Base-by-base conservation (phyloP, 2,329 filamentous ascomycete species). In the Sclerotiophoma versabilis region DNA sequence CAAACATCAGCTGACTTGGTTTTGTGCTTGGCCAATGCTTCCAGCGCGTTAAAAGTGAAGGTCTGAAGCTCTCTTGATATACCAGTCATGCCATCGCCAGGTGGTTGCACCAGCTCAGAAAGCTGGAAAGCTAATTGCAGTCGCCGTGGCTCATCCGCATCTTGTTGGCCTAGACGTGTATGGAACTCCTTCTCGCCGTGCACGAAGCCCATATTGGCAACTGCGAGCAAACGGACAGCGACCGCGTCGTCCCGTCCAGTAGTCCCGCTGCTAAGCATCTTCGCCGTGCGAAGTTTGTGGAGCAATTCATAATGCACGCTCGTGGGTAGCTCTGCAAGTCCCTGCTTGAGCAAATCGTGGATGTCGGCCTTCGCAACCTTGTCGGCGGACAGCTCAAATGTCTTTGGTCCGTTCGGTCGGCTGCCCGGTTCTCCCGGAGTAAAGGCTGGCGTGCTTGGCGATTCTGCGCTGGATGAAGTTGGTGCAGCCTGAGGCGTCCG, bases 111-210 rank as follows among this genome's bases (percentile, higher is more conserved):
- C 52, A 99, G 80, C 72, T 98, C 93, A 15, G 91, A 91, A 30
- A 99, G 84, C 75, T 99, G 96, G 68, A 96, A 96, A 3, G 92
- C 88, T 20, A 99, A 82, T 74, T 99, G 95, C 59, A 92, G 89
- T 45, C 91, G 86, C 56, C 93, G 88, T 2, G 93, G 92, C 74
- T 96, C 92, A 67, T 98, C 93, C 30, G 87, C 85, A 70, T 99
- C 96, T 63, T 93, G 88, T 60, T 91, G 90, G 45, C 96, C 82
- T 34, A 97, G 85, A 73, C 91, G 93, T 59, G 93, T 89, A 37
- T 92, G 82, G 66, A 99, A 96, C n/a, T 86, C 85, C 4, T 83
- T 78, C 68, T 99, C 96, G 2, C 84, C 83, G 63, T 96, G 89
- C 49, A 98, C 91, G 71, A 96, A 97, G 2, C 92, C 91, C 58